These are phyloP conservation scores for Bondarzewia mesenterica DNA, from an alignment of 1,284 basidiomycete species.

Conservation along the genomic window DNA sequence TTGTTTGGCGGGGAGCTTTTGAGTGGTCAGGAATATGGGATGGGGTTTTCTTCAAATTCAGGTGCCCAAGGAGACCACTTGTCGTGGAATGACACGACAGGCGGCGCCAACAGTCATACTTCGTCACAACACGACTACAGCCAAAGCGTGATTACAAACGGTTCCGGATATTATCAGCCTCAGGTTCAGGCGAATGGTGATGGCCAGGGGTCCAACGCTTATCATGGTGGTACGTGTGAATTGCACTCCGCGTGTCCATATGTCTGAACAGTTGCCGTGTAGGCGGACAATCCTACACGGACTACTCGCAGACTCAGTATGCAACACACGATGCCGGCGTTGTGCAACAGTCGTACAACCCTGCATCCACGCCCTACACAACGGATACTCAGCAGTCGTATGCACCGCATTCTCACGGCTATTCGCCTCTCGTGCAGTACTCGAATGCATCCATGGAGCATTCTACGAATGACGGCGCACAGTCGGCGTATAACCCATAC, in stretches of 20 bases:
- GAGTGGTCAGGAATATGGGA: background rate
- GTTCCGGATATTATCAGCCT: background rate
- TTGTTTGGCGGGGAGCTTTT: slow-evolving; percentile 14
- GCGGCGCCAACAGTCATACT: background rate
- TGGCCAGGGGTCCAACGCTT: slow-evolving; percentile 11
- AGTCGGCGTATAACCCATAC: slow-evolving; percentile 18
- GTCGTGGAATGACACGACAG: slow-evolving; percentile 5
- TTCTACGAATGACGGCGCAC: background rate
- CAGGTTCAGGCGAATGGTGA: background rate
- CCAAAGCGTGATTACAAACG: background rate
- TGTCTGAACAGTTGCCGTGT: background rate
- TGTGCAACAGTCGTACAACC: background rate
- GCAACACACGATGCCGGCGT: background rate
- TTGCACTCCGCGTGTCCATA: background rate
- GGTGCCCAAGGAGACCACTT: background rate
- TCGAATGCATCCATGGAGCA: background rate
- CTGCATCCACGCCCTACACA: background rate
- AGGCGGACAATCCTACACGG: background rate
- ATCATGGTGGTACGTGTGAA: slow-evolving; percentile 1
- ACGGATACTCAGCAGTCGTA: background rate
- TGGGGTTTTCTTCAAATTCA: background rate
- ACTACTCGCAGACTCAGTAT: background rate
- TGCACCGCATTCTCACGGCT: background rate
- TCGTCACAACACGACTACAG: background rate
- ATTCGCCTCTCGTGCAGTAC: background rate